Conservation (phyloP, 176 grass and related monocot species). For the Hsuehochloa calcarea region DNA sequence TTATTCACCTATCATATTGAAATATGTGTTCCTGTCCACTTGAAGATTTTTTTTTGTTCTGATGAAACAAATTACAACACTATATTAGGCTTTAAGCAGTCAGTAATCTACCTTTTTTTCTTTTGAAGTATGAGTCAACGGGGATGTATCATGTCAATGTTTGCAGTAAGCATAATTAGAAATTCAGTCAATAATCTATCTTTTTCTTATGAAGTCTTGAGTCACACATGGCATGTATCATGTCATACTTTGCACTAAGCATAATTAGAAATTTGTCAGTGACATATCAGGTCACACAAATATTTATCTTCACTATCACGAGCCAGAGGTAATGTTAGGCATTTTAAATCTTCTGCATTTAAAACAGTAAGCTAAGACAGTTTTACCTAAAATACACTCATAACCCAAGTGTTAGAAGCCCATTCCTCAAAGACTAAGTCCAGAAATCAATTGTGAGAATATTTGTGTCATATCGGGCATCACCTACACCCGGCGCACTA, state of each 20-base stretch:
- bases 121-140: too few relatives aligned
- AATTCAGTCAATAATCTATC: background rate
- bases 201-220: constrained; percentile 1
- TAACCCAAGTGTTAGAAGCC: background rate
- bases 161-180: too few relatives aligned
- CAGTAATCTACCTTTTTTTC: background rate
- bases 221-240: background rate
- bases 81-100: background rate
- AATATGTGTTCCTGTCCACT: background rate
- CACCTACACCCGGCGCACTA: too few relatives aligned
- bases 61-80: constrained; percentile 6
- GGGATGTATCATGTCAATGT: too few relatives aligned
- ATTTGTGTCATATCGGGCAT: background rate
- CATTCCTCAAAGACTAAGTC: background rate
- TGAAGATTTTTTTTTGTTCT: background rate
- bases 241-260: background rate
- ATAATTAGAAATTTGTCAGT: background rate
- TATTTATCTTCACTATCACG: background rate
- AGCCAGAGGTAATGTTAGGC: background rate
- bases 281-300: background rate
- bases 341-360: background rate
- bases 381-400: background rate
- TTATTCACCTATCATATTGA: background rate
- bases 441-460: background rate
- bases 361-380: background rate